Evolutionary conservation across 192 early-diverging fungal species (phyloP).

Genomic region (Pilaira anomala): DNA sequence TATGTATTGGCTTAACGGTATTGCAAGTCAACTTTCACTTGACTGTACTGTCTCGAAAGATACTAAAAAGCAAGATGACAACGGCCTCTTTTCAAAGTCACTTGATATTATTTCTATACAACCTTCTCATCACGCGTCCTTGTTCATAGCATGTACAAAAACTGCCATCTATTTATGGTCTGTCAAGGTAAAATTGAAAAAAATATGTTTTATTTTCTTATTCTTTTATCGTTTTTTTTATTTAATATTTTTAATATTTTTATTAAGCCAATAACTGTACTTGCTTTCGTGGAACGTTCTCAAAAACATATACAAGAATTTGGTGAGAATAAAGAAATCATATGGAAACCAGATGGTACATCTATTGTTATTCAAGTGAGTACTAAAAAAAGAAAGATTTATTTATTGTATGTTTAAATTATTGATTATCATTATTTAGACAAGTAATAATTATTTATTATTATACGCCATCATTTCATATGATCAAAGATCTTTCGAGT

Average conservation of each 20-base stretch:
- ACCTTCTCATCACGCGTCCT: conserved; percentile 45
- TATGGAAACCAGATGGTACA: conserved; percentile 73
- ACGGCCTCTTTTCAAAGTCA: conserved; percentile 26
- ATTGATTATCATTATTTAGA: conserved; percentile 33
- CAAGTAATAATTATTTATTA: conserved; percentile 66
- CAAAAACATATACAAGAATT: conserved; percentile 64
- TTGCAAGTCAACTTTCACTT: conserved; percentile 31
- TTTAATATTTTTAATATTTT: too few species aligned
- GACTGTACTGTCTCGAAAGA: conserved; percentile 15
- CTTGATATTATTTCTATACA: conserved; percentile 46
- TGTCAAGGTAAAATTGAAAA: conserved; percentile 45
- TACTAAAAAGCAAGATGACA: conserved; percentile 28
- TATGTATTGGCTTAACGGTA: conserved; percentile 39
- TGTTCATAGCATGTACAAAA: conserved; percentile 60
- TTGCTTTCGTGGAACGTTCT: conserved; percentile 62
- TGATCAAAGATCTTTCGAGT: conserved; percentile 53
- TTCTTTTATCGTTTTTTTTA: neutral
- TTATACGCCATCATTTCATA: conserved; percentile 61
- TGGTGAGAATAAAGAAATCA: conserved; percentile 65
- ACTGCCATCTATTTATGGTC: conserved; percentile 66
- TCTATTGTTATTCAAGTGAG: conserved; percentile 65
- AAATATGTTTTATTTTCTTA: neutral
- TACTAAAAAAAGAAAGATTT: neutral
- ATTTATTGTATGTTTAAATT: too few species aligned
- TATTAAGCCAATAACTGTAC: conserved; percentile 61